These are phyloP conservation scores for Cymbidium sinense DNA, from an alignment of 106 monocot species.

Conservation along the genomic window DNA sequence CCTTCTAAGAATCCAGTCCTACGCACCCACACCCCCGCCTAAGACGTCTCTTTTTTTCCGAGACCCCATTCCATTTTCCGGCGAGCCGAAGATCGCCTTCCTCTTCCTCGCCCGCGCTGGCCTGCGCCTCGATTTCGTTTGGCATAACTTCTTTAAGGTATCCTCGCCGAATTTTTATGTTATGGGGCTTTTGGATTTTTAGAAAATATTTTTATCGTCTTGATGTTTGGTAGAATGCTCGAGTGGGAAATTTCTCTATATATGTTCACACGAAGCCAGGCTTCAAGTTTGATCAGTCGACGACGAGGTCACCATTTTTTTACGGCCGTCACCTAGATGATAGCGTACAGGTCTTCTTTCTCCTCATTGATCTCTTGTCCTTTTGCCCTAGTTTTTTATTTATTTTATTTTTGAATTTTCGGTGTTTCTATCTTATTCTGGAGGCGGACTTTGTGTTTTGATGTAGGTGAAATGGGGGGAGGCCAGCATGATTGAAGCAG, in stretches of 20 bases:
- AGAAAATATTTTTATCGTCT: neutral
- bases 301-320: slow-evolving; percentile 64
- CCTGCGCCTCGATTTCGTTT: slow-evolving; percentile 87
- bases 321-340: slow-evolving; percentile 56
- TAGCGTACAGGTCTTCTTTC: slow-evolving; percentile 49
- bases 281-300: slow-evolving; percentile 51
- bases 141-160: slow-evolving; percentile 81
- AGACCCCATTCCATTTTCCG: slow-evolving; percentile 14
- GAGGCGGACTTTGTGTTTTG: neutral
- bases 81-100: slow-evolving; percentile 78
- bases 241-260: slow-evolving; percentile 53
- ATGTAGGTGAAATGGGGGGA: slow-evolving; percentile 92
- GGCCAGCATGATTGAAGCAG: slow-evolving; percentile 90
- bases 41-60: neutral
- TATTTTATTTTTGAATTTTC: neutral
- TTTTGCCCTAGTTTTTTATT: slow-evolving; percentile 6
- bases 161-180: neutral
- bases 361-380: neutral
- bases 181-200: neutral
- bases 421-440: neutral
- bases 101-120: slow-evolving; percentile 62
- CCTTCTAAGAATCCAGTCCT: slow-evolving; percentile 28
- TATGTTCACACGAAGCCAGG: slow-evolving; percentile 83
- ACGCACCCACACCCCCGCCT: neutral
- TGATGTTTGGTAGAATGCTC: slow-evolving; percentile 54